Base-by-base conservation (phyloP, 768 basidiomycete species). In the Gymnopilus dilepis region DNA sequence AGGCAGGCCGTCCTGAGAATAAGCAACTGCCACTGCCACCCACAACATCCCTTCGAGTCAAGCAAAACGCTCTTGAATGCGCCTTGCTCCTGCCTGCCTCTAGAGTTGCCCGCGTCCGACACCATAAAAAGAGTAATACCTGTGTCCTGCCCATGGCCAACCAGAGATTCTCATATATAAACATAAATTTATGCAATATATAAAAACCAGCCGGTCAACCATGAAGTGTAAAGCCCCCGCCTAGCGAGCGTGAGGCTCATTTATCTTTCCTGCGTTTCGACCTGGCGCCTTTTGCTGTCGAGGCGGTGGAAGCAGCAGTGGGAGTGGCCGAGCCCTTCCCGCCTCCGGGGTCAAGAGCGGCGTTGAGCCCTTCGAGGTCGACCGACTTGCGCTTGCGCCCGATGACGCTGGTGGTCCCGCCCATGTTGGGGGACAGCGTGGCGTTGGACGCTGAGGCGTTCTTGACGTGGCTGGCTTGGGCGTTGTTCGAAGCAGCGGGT, bases 321-420 rank as follows among this genome's bases (percentile, higher is more conserved):
- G n/a, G n/a, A n/a, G n/a, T n/a, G 58, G 13, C 19, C 24, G 3
- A 4, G n/a, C 51, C 7, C 11, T 37, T 21, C 21, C 62, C 50
- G 28, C 63, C 33, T 34, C 33, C 33, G 33, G 34, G 7, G 2
- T 76, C 76, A 56, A 69, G 41, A 17, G 59, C 65, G 52, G 59
- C 62, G 40, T n/a, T 68, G 58, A 67, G 19, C 33, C 45, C 42
- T 1, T 63, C 59, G 60, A 69, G 42, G 43, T 64, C 66, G 13
- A 70, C 67, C 60, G 78, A 81, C 68, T 82, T 82, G 52, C 81
- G 73, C 63, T 80, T 80, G n/a, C 58, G 59, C 11, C 62, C 56
- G n/a, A 28, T 38, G 0, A 33, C 21, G 11, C 33, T 31, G 0
- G 56, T 38, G 6, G 11, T 48, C 15, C 17, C 31, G 4, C 48